A percentile compares a stretch with the other conserved stretches of the same genome.
Evolutionary conservation across 2,329 filamentous ascomycete species (phyloP).

Genomic region (Tolypocladium amazonense): DNA sequence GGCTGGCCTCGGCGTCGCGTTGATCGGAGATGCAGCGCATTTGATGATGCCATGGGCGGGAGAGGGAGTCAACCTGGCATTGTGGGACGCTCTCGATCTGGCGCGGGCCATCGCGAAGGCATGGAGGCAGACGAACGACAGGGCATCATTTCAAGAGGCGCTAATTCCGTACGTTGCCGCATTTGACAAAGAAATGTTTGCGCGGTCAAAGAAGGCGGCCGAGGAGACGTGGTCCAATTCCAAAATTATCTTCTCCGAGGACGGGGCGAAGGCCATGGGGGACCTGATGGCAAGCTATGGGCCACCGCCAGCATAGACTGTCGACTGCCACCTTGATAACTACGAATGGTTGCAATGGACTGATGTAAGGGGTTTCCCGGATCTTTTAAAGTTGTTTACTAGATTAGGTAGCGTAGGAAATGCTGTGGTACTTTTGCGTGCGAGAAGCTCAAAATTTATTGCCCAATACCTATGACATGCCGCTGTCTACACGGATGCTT

Average conservation of each 20-base stretch:
- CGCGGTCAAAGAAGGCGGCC: constrained; percentile 1
- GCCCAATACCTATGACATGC: background rate
- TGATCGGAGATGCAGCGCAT: constrained; percentile 46
- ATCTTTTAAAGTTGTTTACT: background rate
- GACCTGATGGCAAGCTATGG: constrained; percentile 3
- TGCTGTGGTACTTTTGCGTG: background rate
- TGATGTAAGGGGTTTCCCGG: background rate
- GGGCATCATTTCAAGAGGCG: constrained; percentile 4
- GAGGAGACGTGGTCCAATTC: constrained; percentile 4
- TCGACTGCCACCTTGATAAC: background rate
- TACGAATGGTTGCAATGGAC: background rate
- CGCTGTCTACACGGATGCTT: background rate
- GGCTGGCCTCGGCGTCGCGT: constrained; percentile 27
- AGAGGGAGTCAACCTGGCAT: constrained; percentile 42
- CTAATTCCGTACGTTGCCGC: constrained; percentile 7
- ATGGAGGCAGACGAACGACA: background rate
- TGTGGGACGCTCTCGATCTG: constrained; percentile 38
- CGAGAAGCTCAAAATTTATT: background rate
- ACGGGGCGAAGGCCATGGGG: constrained; percentile 4
- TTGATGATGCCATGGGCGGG: constrained; percentile 40
- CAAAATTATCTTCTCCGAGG: constrained; percentile 1
- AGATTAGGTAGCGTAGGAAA: background rate
- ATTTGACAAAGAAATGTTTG: constrained; percentile 1
- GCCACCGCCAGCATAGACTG: background rate
- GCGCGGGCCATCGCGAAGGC: constrained; percentile 17